These are phyloP conservation scores for Gracilaria caudata DNA, from an alignment of 23 red algal genomes.

Conservation along the genomic window DNA sequence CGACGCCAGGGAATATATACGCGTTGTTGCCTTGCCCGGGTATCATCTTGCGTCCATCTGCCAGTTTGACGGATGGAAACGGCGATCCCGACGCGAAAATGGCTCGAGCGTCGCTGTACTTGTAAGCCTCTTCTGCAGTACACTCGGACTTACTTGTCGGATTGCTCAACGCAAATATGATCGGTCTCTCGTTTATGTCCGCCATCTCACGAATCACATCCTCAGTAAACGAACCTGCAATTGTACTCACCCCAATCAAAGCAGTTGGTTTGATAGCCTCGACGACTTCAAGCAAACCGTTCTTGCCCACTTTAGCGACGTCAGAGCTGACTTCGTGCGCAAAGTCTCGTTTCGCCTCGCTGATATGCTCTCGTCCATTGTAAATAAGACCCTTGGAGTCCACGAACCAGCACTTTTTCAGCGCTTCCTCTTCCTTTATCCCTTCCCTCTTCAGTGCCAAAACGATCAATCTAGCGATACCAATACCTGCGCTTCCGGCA, in stretches of 20 bases:
- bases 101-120: constrained; percentile 73
- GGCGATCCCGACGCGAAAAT: constrained; percentile 90
- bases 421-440: constrained; percentile 51
- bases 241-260: constrained; percentile 91
- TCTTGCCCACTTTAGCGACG: constrained; percentile 21
- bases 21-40: constrained; percentile 95
- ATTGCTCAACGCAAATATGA: constrained; percentile 95
- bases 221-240: constrained; percentile 77
- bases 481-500: constrained; percentile 93
- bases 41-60: constrained; percentile 49
- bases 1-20: constrained; percentile 94
- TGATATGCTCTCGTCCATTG: constrained; percentile 66
- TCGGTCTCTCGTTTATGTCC: constrained; percentile 48
- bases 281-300: constrained; percentile 61
- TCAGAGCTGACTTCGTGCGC: constrained; percentile 35
- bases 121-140: constrained; percentile 88
- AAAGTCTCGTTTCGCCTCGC: constrained; percentile 66
- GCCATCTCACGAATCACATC: constrained; percentile 81
- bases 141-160: constrained; percentile 94
- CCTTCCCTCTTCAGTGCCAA: constrained; percentile 42
- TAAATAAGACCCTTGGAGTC: constrained; percentile 87
- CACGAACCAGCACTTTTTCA: constrained; percentile 83
- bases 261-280: constrained; percentile 78
- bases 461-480: constrained; percentile 81
- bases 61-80: constrained; percentile 80